phyloP scores from a whole-genome alignment of 192 early-diverging fungal species.

The Gamsiella multidivaricata region DNA sequence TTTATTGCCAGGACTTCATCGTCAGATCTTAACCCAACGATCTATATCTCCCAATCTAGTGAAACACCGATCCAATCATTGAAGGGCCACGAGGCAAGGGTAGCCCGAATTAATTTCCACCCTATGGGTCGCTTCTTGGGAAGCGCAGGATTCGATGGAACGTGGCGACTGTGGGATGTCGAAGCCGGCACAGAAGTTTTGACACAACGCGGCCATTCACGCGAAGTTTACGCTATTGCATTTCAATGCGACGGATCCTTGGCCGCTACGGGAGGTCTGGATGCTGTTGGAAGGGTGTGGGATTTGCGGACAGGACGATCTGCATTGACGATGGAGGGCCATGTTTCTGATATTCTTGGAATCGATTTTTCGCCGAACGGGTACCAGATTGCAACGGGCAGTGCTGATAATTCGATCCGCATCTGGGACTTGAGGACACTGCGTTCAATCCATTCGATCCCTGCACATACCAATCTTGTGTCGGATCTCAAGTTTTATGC shows the following conservation, averaged over 20 bases:
- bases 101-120: constrained; percentile 90
- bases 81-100: constrained; percentile 84
- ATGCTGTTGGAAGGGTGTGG: constrained; percentile 95
- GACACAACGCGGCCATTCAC: constrained; percentile 94
- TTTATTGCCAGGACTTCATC: background rate
- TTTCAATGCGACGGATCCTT: constrained; percentile 95
- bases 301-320: constrained; percentile 93
- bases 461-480: constrained; percentile 92
- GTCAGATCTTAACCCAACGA: background rate
- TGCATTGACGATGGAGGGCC: constrained; percentile 89
- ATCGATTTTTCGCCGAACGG: constrained; percentile 95
- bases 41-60: constrained; percentile 27
- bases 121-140: constrained; percentile 89
- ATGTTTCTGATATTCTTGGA: constrained; percentile 88
- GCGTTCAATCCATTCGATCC: constrained; percentile 82
- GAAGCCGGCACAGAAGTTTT: constrained; percentile 80
- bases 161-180: constrained; percentile 98
- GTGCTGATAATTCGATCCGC: constrained; percentile 90
- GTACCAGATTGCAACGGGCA: constrained; percentile 91
- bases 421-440: constrained; percentile 93
- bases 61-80: constrained; percentile 81
- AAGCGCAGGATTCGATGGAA: constrained; percentile 79
- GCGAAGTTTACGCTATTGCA: constrained; percentile 90
- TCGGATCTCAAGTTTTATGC: constrained; percentile 79
- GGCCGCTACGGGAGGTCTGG: constrained; percentile 90